phyloP scores from a whole-genome alignment of 768 basidiomycete genomes.

The Podaxis sp. region DNA sequence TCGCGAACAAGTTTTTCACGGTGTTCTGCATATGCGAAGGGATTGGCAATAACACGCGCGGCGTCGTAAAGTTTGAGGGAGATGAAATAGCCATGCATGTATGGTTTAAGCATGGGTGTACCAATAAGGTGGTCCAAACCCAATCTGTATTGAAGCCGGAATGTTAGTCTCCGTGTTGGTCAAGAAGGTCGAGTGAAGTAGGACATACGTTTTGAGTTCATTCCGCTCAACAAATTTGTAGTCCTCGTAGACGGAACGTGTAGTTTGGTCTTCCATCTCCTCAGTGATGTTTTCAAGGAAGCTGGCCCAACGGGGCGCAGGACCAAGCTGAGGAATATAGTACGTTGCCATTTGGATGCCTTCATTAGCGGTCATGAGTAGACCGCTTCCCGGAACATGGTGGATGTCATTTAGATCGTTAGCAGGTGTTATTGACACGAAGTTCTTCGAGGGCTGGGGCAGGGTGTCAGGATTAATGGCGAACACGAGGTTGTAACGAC shows the following conservation, averaged over 20 bases:
- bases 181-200: constrained; percentile 3
- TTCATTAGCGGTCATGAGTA: constrained; percentile 92
- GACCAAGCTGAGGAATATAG: constrained; percentile 94
- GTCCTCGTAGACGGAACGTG: constrained; percentile 85
- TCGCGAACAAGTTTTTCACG: constrained; percentile 84
- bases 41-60: constrained; percentile 93
- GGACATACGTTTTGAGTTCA: constrained; percentile 79
- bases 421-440: constrained; percentile 89
- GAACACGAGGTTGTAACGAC: constrained; percentile 26
- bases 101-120: constrained; percentile 93
- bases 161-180: background rate
- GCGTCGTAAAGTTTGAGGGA: constrained; percentile 95
- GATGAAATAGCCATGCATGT: constrained; percentile 99
- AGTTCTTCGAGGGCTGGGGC: constrained; percentile 75
- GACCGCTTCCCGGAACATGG: constrained; percentile 84
- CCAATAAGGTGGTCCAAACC: constrained; percentile 95
- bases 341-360: constrained; percentile 95
- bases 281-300: constrained; percentile 99
- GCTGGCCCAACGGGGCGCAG: constrained; percentile 94
- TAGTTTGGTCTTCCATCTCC: constrained; percentile 91
- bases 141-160: constrained; percentile 49
- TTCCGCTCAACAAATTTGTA: constrained; percentile 93
- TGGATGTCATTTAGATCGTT: constrained; percentile 89
- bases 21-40: constrained; percentile 93
- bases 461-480: constrained; percentile 15